Evolutionary conservation across 106 monocot species (phyloP).

Genomic region (Allium fistulosum): DNA sequence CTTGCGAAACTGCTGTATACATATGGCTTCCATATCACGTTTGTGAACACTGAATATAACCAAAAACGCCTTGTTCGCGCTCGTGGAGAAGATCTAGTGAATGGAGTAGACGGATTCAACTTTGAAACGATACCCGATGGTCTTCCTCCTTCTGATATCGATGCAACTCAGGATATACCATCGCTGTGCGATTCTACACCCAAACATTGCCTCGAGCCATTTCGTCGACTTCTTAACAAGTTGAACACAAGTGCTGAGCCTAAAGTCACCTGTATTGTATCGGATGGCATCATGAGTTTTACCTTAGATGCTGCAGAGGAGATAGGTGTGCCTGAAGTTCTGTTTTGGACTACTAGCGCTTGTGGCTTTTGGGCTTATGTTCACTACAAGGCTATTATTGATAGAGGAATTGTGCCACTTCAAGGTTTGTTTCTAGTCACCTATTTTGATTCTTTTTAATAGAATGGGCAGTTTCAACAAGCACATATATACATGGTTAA

Average conservation of each 20-base stretch:
- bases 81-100: neutral
- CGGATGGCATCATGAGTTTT: conserved; percentile 9
- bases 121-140: conserved; percentile 18
- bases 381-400: neutral
- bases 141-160: conserved; percentile 2
- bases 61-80: conserved; percentile 5
- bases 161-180: neutral
- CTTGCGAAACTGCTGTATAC: conserved; percentile 12
- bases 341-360: conserved; percentile 13
- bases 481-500: neutral
- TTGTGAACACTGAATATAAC: conserved; percentile 41
- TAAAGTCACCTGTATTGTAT: conserved; percentile 10
- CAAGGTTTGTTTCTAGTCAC: too few species aligned
- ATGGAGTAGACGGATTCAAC: neutral
- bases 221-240: neutral
- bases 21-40: conserved; percentile 29
- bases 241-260: neutral
- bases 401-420: conserved; percentile 2
- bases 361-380: conserved; percentile 7
- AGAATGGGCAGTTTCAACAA: neutral
- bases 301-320: conserved; percentile 13
- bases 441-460: neutral
- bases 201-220: neutral
- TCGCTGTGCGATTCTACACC: conserved; percentile 1
- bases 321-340: conserved; percentile 10